Evolutionary conservation across 257 asterid species (phyloP).

Genomic region (Mentha longifolia): DNA sequence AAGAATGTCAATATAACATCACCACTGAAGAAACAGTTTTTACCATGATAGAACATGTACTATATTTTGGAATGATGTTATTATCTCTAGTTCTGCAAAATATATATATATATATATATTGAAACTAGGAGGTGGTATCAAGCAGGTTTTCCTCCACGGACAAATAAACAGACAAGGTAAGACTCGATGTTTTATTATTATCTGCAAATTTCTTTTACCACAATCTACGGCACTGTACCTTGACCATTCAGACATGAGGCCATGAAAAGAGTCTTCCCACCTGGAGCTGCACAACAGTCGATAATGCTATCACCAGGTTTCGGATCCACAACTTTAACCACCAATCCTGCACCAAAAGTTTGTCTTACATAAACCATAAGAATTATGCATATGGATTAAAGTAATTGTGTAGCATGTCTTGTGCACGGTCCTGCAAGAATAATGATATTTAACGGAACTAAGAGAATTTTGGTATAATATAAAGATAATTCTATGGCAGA

Average conservation of each 20-base stretch:
- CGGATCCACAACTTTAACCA: slow-evolving; percentile 79
- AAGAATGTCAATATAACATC: slow-evolving; percentile 9
- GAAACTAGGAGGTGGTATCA: background rate
- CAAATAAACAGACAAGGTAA: background rate
- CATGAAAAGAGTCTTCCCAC: slow-evolving; percentile 96
- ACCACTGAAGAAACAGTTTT: slow-evolving; percentile 7
- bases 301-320: slow-evolving; percentile 83
- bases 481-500: slow-evolving; percentile 15
- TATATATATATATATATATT: no score
- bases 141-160: background rate
- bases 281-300: slow-evolving; percentile 99
- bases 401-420: background rate
- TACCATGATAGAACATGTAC: background rate
- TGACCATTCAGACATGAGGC: slow-evolving; percentile 77
- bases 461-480: background rate
- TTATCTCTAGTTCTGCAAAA: background rate
- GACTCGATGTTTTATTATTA: background rate
- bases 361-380: slow-evolving; percentile 14
- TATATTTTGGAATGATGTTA: background rate
- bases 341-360: slow-evolving; percentile 65
- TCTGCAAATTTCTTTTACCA: slow-evolving; percentile 3
- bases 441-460: slow-evolving; percentile 14
- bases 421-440: slow-evolving; percentile 5
- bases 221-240: slow-evolving; percentile 48
- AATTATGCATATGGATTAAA: slow-evolving; percentile 14